A percentile compares a stretch with the other conserved stretches of the same genome.
phyloP scores from a whole-genome alignment of 2,329 filamentous ascomycete genomes.

The Cercospora beticola region DNA sequence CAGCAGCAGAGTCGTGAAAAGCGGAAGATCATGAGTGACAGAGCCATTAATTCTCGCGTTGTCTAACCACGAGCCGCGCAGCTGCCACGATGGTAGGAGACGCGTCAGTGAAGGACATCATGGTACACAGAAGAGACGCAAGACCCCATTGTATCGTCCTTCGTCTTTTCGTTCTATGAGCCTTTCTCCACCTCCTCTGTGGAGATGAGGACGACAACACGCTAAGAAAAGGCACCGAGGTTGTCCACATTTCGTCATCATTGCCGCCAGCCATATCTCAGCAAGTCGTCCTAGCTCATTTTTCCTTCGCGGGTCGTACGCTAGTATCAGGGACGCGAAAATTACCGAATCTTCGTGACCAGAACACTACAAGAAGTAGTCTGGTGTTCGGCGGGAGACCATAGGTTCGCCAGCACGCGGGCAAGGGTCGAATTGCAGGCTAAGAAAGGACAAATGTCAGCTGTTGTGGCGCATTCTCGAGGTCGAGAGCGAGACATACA shows the following conservation, averaged over 20 bases:
- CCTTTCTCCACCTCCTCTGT: not conserved
- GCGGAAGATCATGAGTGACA: not conserved
- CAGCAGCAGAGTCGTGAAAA: not conserved
- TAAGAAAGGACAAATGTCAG: slow-evolving; percentile 42
- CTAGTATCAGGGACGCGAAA: slow-evolving; percentile 1
- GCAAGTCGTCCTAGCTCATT: not conserved
- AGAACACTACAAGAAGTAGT: slow-evolving; percentile 86
- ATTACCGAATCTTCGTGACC: slow-evolving; percentile 8
- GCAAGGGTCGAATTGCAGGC: slow-evolving; percentile 98
- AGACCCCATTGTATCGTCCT: not conserved
- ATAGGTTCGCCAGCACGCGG: slow-evolving; percentile 96
- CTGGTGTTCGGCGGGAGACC: slow-evolving; percentile 91
- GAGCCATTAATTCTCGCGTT: not conserved
- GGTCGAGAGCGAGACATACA: slow-evolving; percentile 62
- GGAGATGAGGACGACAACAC: not conserved
- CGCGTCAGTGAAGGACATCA: not conserved
- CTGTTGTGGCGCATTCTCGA: no score
- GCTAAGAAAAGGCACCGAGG: not conserved
- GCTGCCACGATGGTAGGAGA: not conserved
- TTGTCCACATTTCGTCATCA: not conserved
- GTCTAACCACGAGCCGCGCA: not conserved
- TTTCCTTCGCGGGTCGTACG: not conserved
- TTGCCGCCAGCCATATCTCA: slow-evolving; percentile 3
- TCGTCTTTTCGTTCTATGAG: not conserved
- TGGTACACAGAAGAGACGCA: not conserved